Evolutionary conservation across 345 rosid species (phyloP).

Genomic region (Eutrema heterophyllum): DNA sequence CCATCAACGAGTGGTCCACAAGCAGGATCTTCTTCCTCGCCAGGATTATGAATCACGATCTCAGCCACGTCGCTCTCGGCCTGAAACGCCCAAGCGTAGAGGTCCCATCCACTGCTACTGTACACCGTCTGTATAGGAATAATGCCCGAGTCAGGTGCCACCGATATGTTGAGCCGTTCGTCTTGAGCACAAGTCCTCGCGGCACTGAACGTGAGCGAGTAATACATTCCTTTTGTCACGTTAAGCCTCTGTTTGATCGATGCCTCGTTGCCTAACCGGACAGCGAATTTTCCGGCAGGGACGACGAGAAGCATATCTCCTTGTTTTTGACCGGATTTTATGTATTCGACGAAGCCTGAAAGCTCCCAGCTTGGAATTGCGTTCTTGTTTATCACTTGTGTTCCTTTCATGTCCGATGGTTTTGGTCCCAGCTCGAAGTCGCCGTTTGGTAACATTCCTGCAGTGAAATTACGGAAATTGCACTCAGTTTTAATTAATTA

Average conservation of each 20-base stretch:
- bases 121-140: conserved; percentile 79
- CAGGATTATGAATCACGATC: conserved; percentile 74
- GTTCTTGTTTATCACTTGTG: conserved; percentile 40
- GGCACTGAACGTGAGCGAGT: conserved; percentile 74
- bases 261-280: conserved; percentile 89
- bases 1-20: conserved; percentile 88
- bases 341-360: conserved; percentile 82
- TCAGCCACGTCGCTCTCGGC: conserved; percentile 41
- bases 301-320: conserved; percentile 93
- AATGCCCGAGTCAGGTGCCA: conserved; percentile 68
- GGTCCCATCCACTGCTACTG: conserved; percentile 87
- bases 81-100: conserved; percentile 72
- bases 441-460: conserved; percentile 77
- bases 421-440: conserved; percentile 71
- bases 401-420: conserved; percentile 60
- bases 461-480: neutral
- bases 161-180: conserved; percentile 73
- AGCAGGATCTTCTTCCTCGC: conserved; percentile 81
- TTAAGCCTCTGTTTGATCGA: conserved; percentile 61
- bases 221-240: conserved; percentile 52
- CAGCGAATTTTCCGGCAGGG: conserved; percentile 73
- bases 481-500: neutral
- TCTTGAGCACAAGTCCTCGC: conserved; percentile 94
- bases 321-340: conserved; percentile 88
- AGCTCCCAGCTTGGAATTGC: conserved; percentile 77